Conservation (phyloP, 208 protist species). For the Lotmaria passim region DNA sequence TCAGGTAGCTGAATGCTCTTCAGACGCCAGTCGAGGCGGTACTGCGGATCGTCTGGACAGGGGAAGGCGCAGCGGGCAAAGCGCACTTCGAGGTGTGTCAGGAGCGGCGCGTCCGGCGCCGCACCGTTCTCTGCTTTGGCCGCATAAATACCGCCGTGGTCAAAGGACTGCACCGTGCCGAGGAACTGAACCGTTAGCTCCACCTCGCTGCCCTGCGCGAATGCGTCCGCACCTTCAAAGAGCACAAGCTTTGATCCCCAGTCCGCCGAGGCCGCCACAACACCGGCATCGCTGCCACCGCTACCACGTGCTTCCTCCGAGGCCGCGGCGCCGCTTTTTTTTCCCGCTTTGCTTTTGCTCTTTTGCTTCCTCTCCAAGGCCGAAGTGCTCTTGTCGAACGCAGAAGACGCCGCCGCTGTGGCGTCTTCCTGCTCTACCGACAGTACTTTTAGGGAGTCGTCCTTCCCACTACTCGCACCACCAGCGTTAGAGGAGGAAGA, state of each 20-base stretch:
- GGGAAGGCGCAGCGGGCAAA: slow-evolving; percentile 83
- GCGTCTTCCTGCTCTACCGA: slow-evolving; percentile 50
- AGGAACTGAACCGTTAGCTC: slow-evolving; percentile 55
- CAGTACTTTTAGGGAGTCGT: slow-evolving; percentile 39
- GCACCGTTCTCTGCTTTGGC: slow-evolving; percentile 9
- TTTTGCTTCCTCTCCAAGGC: neutral
- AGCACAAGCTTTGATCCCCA: slow-evolving; percentile 61
- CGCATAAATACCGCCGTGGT: slow-evolving; percentile 70
- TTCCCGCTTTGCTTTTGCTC: slow-evolving; percentile 1
- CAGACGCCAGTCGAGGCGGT: slow-evolving; percentile 66
- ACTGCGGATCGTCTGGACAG: slow-evolving; percentile 76
- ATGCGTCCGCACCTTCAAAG: slow-evolving; percentile 44
- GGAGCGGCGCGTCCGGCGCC: slow-evolving; percentile 32
- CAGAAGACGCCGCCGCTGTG: neutral
- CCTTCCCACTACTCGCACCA: neutral
- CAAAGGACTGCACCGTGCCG: slow-evolving; percentile 51
- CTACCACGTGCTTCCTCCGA: neutral
- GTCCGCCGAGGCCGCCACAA: neutral
- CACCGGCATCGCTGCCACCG: neutral
- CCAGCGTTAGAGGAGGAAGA: neutral
- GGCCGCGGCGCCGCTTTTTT: neutral
- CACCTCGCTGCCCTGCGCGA: slow-evolving; percentile 49
- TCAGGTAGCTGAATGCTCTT: slow-evolving; percentile 55
- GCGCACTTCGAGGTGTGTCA: slow-evolving; percentile 88
- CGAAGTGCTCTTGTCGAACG: neutral